Base-by-base conservation (phyloP, 2,329 filamentous ascomycete genomes). In the Pestalotiopsis fici region DNA sequence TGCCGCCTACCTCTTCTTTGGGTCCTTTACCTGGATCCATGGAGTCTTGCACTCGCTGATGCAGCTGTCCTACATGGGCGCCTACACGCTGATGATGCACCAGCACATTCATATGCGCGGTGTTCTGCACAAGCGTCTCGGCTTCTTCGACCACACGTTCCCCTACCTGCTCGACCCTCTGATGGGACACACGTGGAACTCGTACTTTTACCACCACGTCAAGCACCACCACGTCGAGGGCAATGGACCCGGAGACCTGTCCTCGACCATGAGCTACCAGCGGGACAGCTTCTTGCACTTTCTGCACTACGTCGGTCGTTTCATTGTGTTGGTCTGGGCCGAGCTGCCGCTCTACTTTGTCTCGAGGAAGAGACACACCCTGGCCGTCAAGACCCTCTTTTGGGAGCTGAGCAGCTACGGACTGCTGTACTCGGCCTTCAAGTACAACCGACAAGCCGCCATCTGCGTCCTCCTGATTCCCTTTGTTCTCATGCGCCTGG, bases 171-270 rank as follows among this genome's bases (percentile, higher is more conserved):
- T 88, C 12, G 91, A 94, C 71, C 92, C 92, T 0, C 79, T 95
- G 66, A 91, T 94, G 87, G 93, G 93, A 12, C 93, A 95, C 74
- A 94, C 92, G 0, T 94, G 92, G 91, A 93, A 95, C 79, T 91
- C 90, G 2, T 95, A 95, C 80, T 95, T 87, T 77, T 95, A 94
- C 75, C 93, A 95, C 75, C 93, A 95, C 74, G 91, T 95, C 75
- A 95, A 95, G 82, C 92, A 94, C 75, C 93, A 95, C 75, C 93
- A 95, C 71, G 89, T 95, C 66, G 93, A 95, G 79, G 91, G 89
- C 69, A 95, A 95, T 73, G 93, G 93, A 0, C 91, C 92, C 0
- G 86, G 90, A 59, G 93, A 95, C 74, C 83, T 94, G 0, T 93
- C 90, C 1, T 92, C 91, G 0, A 95, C 93, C 0, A 86, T 95